Evolutionary conservation across 768 basidiomycete species (phyloP), one percentile per base, ranked within the genome.

Genomic region (Serendipita indica): DNA sequence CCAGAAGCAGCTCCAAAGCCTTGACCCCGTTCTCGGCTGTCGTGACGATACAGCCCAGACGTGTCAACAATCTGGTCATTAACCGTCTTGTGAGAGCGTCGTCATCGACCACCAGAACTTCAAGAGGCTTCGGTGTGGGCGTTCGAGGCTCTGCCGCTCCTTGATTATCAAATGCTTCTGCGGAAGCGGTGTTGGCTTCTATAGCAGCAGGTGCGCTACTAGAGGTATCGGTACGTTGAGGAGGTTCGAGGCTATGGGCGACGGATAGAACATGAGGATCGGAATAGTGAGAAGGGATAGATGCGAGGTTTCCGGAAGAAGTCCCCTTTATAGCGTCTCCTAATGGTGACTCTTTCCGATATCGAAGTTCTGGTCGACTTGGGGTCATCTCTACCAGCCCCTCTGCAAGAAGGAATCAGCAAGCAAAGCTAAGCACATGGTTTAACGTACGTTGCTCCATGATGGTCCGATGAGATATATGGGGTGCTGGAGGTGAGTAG

Each of bases 1-100:
- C 79, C 3, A 86, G 64, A 32, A 89, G 80, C 75, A 86, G 75
- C 61, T 86, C 79, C 57, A 90, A 70, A 20, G 87, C 88, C 33
- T 82, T 68, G 65, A 84, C 79, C 3, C 90, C 90, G 65, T 93
- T 89, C 71, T 91, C 86, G 10, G 90, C 89, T 16, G 80, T 81
- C 13, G 79, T 73, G n/a, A 91, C 88, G 30, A 69, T 69, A 68
- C 88, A 90, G 0, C 89, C 88, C 1, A 91, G 72, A 33, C 88
- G 75, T n/a, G 78, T 77, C 39, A 92, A 73, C 68, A 89, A 79
- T 22, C 88, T 77, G 61, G 75, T 77, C 89, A 92, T 90, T 61
- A 92, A 72, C 56, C 77, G 81, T 56, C 89, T 78, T 57, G 90
- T 91, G 58, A 91, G 69, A 10, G 75, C 69, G 68, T 93, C 90